Evolutionary conservation across 495 filamentous ascomycete genomes (phyloP).

Genomic region (Tetracladium marchalianum): DNA sequence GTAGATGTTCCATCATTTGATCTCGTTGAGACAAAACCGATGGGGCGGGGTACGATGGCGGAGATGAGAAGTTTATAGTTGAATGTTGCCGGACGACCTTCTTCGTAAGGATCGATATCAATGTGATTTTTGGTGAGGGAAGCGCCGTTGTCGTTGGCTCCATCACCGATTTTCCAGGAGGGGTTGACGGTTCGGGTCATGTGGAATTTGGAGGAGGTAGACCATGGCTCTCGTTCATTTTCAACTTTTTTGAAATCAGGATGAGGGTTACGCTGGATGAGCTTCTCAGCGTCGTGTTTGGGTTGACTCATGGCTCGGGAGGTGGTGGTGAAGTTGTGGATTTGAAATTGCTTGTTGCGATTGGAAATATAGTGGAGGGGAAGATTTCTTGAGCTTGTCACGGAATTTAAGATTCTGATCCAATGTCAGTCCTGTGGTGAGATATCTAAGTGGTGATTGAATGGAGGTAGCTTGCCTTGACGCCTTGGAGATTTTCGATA

Average conservation of each 20-base stretch:
- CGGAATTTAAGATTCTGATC: too few species aligned
- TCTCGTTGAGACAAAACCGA: conserved; percentile 44
- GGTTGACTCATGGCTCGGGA: background rate
- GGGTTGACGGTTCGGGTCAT: conserved; percentile 66
- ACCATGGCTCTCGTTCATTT: conserved; percentile 60
- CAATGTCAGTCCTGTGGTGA: too few species aligned
- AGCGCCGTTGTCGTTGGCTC: conserved; percentile 46
- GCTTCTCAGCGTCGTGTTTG: conserved; percentile 27
- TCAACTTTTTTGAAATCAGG: conserved; percentile 72
- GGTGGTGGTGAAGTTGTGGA: background rate
- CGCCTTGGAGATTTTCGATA: too few species aligned
- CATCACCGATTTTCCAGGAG: conserved; percentile 67
- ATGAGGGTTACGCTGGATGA: conserved; percentile 52
- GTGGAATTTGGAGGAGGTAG: conserved; percentile 37
- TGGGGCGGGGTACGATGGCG: conserved; percentile 74
- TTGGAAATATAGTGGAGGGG: background rate
- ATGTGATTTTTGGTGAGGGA: conserved; percentile 52
- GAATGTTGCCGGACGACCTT: conserved; percentile 52
- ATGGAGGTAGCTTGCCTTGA: too few species aligned
- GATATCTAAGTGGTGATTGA: too few species aligned
- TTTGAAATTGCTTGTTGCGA: background rate
- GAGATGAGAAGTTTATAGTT: conserved; percentile 95
- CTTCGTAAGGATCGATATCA: conserved; percentile 71
- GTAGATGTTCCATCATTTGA: conserved; percentile 33
- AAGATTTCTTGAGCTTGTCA: too few species aligned